Evolutionary conservation across 345 rosid species (phyloP), one percentile per base, ranked within the genome.

Genomic region (Eucalyptus microcorys): DNA sequence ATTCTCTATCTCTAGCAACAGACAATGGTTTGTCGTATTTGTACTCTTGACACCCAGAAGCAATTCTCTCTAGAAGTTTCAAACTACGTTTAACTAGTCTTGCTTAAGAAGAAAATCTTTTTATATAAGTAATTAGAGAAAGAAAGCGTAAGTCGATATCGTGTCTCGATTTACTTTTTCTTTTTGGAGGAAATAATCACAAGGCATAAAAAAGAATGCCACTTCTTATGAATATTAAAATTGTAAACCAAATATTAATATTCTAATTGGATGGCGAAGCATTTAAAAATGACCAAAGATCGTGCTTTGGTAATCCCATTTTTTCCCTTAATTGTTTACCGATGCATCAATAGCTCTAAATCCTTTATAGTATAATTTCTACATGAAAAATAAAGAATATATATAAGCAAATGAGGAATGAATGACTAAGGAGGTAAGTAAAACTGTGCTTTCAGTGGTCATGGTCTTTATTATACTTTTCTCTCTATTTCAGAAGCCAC

Each of bases 21-120:
- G 61, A 55, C 27, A 24, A 55, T 24, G 61, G 13, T 7, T 55
- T 7, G 61, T 55, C 61, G 12, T 55, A 68, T 68, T 21, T 71
- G 26, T 10, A 21, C 47, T 76, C 47, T 76, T 43, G 3, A 21
- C 24, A 6, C 83, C 47, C 47, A 11, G 14, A 76, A 37, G 30
- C 83, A 40, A 40, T 21, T 43, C 47, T 76, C 83, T 55, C 4
- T 55, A 9, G 14, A 10, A 55, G 13, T 0, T 24, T 24, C 30
- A 9, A 22, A 1, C 7, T 37, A 40, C 1, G 16, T 76, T 43
- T 76, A 37, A 21, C 27, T 0, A 37, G 2, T 21, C 12, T 6
- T 21, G 14, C 27, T 40, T 37, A 40, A 37, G 47, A 76, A 76
- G 8, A 76, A 10, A 76, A 2, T 40, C 7, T 14, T 21, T 76